A percentile compares a stretch with the other conserved stretches of the same genome.
These are phyloP conservation scores for Apophysomyces trapeziformis DNA, from an alignment of 371 early-diverging fungal genomes.

Conservation along the genomic window DNA sequence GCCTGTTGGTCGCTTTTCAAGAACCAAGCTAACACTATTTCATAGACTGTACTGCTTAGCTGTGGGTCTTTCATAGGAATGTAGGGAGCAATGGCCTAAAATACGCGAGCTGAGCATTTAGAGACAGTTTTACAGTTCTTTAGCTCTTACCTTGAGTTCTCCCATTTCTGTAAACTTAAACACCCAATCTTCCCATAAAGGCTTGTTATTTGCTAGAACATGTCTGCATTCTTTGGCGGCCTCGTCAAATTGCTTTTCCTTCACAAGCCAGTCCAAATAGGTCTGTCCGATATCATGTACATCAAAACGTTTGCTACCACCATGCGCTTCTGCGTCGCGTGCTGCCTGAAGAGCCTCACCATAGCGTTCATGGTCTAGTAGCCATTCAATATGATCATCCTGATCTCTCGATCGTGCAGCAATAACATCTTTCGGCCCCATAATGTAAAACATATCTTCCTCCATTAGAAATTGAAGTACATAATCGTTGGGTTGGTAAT, in stretches of 20 bases:
- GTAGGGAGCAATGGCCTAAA: conserved; percentile 68
- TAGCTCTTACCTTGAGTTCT: conserved; percentile 59
- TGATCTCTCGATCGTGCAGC: conserved; percentile 85
- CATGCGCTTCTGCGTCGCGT: conserved; percentile 46
- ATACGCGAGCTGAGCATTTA: neutral
- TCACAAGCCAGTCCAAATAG: conserved; percentile 77
- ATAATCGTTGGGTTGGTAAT: conserved; percentile 93
- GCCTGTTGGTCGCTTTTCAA: conserved; percentile 68
- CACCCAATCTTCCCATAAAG: conserved; percentile 92
- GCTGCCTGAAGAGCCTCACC: conserved; percentile 77
- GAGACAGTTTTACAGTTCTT: neutral
- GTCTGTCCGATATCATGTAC: conserved; percentile 82
- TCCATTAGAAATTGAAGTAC: conserved; percentile 64
- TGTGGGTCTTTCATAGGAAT: conserved; percentile 83
- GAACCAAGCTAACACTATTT: conserved; percentile 80
- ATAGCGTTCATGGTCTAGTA: conserved; percentile 76
- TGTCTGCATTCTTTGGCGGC: conserved; percentile 76
- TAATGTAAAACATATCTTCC: conserved; percentile 79
- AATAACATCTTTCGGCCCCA: conserved; percentile 92
- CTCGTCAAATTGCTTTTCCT: conserved; percentile 66
- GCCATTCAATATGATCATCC: conserved; percentile 94
- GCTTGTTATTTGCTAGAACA: conserved; percentile 70
- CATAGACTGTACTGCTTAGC: conserved; percentile 83
- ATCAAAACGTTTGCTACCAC: conserved; percentile 59
- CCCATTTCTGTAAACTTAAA: conserved; percentile 78